Evolutionary conservation across 1,139 yeast species (phyloP).

Genomic region (Insectozyma bohioensis): DNA sequence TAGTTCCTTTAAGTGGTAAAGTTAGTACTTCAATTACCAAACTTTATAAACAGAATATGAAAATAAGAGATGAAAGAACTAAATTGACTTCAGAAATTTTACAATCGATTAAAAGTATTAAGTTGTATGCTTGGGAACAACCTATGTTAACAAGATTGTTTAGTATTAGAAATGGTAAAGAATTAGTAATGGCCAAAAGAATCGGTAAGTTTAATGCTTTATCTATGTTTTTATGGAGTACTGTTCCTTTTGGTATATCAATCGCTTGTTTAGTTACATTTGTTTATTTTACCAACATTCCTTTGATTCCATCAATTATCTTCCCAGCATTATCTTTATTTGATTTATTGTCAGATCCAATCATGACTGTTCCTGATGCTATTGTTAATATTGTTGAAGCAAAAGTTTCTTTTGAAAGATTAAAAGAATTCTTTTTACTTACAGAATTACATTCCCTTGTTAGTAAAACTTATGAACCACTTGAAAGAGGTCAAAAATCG

Average conservation of each 20-base stretch:
- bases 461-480: conserved; percentile 13
- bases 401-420: conserved; percentile 31
- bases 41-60: conserved; percentile 23
- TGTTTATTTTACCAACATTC: conserved; percentile 20
- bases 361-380: conserved; percentile 30
- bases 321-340: conserved; percentile 41
- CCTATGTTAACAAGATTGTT: conserved; percentile 36
- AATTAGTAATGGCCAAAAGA: conserved; percentile 25
- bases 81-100: conserved; percentile 39
- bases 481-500: conserved; percentile 19
- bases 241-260: conserved; percentile 36
- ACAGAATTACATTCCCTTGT: conserved; percentile 25
- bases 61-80: conserved; percentile 33
- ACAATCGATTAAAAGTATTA: conserved; percentile 38
- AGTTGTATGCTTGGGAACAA: conserved; percentile 38
- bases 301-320: conserved; percentile 33
- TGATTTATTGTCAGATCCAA: conserved; percentile 33
- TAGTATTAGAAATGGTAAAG: conserved; percentile 34
- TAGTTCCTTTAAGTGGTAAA: conserved; percentile 32
- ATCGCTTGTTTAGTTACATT: conserved; percentile 27
- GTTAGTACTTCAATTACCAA: conserved; percentile 27
- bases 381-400: conserved; percentile 29
- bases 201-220: conserved; percentile 31
- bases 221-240: conserved; percentile 34
- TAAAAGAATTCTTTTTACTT: conserved; percentile 28